Percentiles rank a stretch among this genome's conserved stretches.
phyloP scores from a whole-genome alignment of 306 rosid species.

The Trifolium repens region DNA sequence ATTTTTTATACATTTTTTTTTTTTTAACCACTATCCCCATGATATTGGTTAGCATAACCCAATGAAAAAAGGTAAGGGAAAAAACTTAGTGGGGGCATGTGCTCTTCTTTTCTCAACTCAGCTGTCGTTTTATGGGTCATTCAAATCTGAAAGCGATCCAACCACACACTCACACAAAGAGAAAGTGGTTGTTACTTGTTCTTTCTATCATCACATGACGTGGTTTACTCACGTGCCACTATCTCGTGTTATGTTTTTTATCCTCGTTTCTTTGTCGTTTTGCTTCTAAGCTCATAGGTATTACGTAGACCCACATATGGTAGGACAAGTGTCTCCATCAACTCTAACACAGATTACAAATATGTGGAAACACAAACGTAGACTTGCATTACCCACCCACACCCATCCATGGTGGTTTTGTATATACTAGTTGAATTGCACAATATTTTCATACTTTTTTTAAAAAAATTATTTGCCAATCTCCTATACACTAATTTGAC shows the following conservation, averaged over 20 bases:
- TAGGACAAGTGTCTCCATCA: slow-evolving; percentile 59
- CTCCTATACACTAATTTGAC: no score
- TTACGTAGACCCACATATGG: slow-evolving; percentile 45
- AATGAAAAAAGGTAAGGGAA: background rate
- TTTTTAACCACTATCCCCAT: no score
- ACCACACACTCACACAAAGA: background rate
- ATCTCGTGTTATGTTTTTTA: slow-evolving; percentile 35
- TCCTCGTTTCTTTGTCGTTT: slow-evolving; percentile 41
- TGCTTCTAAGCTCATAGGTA: background rate
- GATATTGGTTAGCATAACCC: no score
- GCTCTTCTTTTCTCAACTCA: slow-evolving; percentile 55
- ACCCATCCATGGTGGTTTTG: no score
- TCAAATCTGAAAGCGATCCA: slow-evolving; percentile 55
- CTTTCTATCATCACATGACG: slow-evolving; percentile 46
- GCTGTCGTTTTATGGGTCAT: slow-evolving; percentile 76
- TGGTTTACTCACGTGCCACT: slow-evolving; percentile 66
- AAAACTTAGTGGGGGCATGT: slow-evolving; percentile 72
- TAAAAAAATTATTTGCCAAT: no score
- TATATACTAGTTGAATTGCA: no score
- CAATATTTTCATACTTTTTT: no score
- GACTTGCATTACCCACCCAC: background rate
- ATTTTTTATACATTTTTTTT: no score
- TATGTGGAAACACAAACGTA: background rate
- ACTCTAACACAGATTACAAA: slow-evolving; percentile 28
- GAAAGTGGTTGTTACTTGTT: background rate